Base-by-base conservation (phyloP, 2,329 filamentous ascomycete genomes). In the Beauveria asiatica region DNA sequence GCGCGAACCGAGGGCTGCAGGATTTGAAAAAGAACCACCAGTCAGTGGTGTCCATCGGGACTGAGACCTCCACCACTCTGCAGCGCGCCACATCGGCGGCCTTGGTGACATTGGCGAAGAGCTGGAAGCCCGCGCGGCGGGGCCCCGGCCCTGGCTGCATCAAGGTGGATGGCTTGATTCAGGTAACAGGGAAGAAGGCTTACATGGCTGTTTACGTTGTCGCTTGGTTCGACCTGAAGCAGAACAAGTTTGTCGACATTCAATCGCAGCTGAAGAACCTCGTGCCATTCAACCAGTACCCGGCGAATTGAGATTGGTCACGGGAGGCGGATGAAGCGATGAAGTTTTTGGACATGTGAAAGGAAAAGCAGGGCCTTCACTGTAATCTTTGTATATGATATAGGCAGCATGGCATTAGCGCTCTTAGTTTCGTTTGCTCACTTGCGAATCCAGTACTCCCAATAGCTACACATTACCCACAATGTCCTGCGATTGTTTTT, bases 141-240 rank as follows among this genome's bases (percentile, higher is more conserved):
- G 70, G 74, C 2, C 80, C 81, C 0, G 78, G 76, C 5, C 73
- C 78, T 11, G 83, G 83, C 5, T 78, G 77, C 56, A 73, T 86
- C 51, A 68, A 73, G 1, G 74, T 86, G 1, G 78, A 78, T 17
- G 83, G 83, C 0, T 68, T 84, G 11, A 76, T 86, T 2, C 80
- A 84, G 63, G 61, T 85, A 2, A 73, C 78, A 45, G 75, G 80
- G 2, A 68, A 77, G 2, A 75, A 70, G 23, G 76, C 76, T 1
- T 73, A 73, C 54, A 67, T 85, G 59, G 75, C 77, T 2, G 71
- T 85, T 13, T 79, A 83, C 62, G 81, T 82, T 2, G 61, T 70
- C 11, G 79, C 75, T 2, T 83, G 78, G 69, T 86, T 81, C 70
- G 77, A 86, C 66, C 82, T 83, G 1, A 80, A 82, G 67, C 77